These are phyloP conservation scores for Lasiosphaeris hirsuta DNA, from an alignment of 495 filamentous ascomycete species.

Conservation along the genomic window DNA sequence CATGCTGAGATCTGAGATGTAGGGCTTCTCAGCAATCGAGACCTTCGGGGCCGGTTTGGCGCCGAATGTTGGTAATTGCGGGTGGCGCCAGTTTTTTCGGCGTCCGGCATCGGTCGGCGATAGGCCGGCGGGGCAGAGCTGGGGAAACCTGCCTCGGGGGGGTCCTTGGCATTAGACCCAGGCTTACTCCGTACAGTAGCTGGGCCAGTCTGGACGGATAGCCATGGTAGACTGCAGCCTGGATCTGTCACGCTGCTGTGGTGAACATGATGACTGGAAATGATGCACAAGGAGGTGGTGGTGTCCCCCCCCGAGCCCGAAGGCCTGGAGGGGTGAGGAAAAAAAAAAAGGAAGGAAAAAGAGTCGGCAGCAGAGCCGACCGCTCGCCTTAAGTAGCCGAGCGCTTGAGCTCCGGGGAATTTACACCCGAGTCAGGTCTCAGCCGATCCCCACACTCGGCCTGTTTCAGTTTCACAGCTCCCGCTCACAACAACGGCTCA, in stretches of 20 bases:
- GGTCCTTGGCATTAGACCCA: no score
- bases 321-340: not conserved
- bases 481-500: not conserved
- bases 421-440: not conserved
- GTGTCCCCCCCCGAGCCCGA: not conserved
- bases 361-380: not conserved
- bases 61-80: no score
- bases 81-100: no score
- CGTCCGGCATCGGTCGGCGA: no score
- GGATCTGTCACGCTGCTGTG: no score
- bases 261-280: not conserved
- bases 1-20: not conserved
- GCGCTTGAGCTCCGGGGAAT: not conserved
- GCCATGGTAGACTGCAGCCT: no score
- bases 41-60: no score
- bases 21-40: not conserved
- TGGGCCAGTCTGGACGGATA: no score
- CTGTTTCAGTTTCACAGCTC: slow-evolving; percentile 9
- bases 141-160: no score
- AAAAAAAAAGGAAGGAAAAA: not conserved
- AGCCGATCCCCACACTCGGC: slow-evolving; percentile 2
- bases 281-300: not conserved
- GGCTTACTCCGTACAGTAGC: no score
- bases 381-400: slow-evolving; percentile 1
- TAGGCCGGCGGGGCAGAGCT: no score